phyloP scores from a whole-genome alignment of 768 basidiomycete genomes.

The Imleria badia region DNA sequence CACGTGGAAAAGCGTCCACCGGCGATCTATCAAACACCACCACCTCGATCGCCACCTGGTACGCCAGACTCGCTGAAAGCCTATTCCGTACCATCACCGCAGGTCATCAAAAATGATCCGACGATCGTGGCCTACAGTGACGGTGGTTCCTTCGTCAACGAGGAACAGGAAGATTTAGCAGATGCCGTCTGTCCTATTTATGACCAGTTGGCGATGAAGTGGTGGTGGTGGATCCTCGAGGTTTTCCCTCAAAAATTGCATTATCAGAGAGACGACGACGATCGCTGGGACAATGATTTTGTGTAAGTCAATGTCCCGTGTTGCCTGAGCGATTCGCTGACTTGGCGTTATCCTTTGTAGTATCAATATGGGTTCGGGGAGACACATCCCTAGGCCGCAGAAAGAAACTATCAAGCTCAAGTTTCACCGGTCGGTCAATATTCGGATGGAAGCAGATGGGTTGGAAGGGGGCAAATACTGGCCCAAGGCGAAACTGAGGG shows the following conservation, averaged over 20 bases:
- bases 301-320: conserved; percentile 14
- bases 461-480: conserved; percentile 34
- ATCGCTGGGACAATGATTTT: conserved; percentile 10
- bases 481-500: conserved; percentile 40
- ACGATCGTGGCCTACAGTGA: conserved; percentile 18
- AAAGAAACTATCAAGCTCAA: conserved; percentile 40
- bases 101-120: conserved; percentile 10
- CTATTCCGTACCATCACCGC: conserved; percentile 14
- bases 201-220: conserved; percentile 50
- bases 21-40: conserved; percentile 32
- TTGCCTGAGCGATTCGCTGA: neutral
- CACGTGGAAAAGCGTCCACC: conserved; percentile 42
- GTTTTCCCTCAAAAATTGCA: conserved; percentile 38
- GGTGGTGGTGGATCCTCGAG: conserved; percentile 69
- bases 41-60: conserved; percentile 10
- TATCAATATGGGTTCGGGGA: conserved; percentile 41
- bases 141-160: conserved; percentile 31
- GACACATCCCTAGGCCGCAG: conserved; percentile 41
- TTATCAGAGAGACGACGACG: conserved; percentile 27
- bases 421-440: conserved; percentile 47
- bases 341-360: neutral
- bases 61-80: conserved; percentile 13
- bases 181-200: conserved; percentile 54
- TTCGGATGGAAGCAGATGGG: conserved; percentile 51
- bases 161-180: conserved; percentile 63